phyloP scores from a whole-genome alignment of 2,329 filamentous ascomycete species.

The Diaporthe citriasiana region DNA sequence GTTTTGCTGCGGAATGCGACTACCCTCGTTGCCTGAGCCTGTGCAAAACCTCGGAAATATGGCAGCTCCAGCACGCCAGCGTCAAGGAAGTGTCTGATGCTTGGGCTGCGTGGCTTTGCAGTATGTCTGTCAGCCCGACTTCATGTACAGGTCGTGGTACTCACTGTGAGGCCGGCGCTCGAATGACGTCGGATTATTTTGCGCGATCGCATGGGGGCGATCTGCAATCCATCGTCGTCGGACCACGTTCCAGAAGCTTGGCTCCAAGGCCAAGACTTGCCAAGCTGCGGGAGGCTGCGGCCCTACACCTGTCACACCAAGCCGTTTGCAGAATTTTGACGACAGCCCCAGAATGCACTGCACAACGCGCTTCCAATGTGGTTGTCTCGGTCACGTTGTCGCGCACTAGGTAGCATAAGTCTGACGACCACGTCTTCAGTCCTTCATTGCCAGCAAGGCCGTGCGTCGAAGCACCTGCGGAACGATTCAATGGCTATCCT shows the following conservation, averaged over 20 bases:
- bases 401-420: background rate
- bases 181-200: conserved; percentile 9
- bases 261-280: conserved; percentile 32
- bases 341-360: conserved; percentile 15
- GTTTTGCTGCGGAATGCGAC: background rate
- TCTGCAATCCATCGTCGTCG: conserved; percentile 33
- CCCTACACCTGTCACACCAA: conserved; percentile 20
- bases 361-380: background rate
- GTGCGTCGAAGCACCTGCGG: conserved; percentile 24
- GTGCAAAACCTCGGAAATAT: background rate
- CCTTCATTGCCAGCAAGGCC: conserved; percentile 27
- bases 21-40: background rate
- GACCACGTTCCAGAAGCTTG: conserved; percentile 39
- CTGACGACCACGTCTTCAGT: conserved; percentile 15
- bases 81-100: too few species aligned
- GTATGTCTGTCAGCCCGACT: background rate
- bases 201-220: conserved; percentile 14
- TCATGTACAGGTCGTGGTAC: background rate
- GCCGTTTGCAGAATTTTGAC: conserved; percentile 29
- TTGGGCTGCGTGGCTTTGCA: background rate
- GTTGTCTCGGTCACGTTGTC: background rate
- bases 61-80: background rate
- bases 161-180: background rate
- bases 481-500: background rate
- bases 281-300: conserved; percentile 35